Percentiles rank a stretch among this genome's conserved stretches.
These are phyloP conservation scores for Diaporthe citri DNA, from an alignment of 2,329 filamentous ascomycete species.

Conservation along the genomic window DNA sequence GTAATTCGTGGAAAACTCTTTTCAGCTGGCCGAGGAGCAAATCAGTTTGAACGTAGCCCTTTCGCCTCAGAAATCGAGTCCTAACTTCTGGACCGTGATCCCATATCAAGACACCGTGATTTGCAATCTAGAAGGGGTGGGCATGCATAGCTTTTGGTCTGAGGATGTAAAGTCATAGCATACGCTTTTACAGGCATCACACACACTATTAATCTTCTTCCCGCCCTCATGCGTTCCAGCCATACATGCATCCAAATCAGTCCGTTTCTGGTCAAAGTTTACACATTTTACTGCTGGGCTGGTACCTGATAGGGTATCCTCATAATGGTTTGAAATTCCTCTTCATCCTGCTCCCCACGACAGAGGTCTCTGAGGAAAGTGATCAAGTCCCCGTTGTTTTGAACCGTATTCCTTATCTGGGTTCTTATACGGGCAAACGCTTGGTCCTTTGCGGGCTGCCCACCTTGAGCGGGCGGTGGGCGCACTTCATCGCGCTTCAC, in stretches of 20 bases:
- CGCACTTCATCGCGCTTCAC: not conserved
- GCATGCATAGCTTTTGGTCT: no score
- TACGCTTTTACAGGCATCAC: not conserved
- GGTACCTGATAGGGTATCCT: not conserved
- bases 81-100: no score
- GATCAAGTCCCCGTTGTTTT: not conserved
- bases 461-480: not conserved
- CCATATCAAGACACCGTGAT: no score
- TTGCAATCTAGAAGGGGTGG: no score
- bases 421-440: not conserved
- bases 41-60: no score
- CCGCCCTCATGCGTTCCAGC: not conserved
- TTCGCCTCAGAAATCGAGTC: no score
- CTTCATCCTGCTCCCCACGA: not conserved
- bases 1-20: no score
- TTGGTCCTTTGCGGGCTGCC: not conserved
- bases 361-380: not conserved
- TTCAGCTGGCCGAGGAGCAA: no score
- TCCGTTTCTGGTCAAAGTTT: no score
- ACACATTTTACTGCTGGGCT: not conserved
- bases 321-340: not conserved
- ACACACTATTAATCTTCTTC: no score
- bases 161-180: not conserved
- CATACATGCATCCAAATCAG: not conserved
- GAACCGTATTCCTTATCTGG: not conserved